Conservation (phyloP, 208 protist species). For the Leishmania major region DNA sequence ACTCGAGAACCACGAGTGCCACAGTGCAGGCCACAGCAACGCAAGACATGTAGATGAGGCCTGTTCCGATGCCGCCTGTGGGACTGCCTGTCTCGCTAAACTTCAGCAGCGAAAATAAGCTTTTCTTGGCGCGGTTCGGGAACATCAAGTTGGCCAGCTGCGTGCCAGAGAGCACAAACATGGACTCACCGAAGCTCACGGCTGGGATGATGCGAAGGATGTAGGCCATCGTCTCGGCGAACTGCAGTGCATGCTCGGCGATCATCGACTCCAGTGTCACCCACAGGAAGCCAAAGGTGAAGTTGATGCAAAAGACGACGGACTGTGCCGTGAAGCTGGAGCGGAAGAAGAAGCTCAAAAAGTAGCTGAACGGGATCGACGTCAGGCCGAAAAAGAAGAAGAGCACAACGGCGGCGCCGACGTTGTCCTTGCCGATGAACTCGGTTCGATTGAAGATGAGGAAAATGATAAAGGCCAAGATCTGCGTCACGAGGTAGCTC, state of each 20-base stretch:
- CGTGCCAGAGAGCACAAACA: conserved; percentile 63
- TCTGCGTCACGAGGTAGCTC: conserved; percentile 65
- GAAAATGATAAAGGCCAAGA: conserved; percentile 67
- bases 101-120: conserved; percentile 46
- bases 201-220: conserved; percentile 74
- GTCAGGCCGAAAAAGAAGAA: conserved; percentile 77
- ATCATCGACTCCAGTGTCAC: conserved; percentile 76
- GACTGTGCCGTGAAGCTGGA: conserved; percentile 75
- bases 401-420: conserved; percentile 56
- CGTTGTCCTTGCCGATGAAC: conserved; percentile 55
- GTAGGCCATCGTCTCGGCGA: conserved; percentile 51
- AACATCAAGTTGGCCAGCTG: conserved; percentile 56
- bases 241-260: conserved; percentile 36
- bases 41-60: conserved; percentile 76
- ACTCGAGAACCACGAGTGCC: conserved; percentile 63
- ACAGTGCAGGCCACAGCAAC: conserved; percentile 56
- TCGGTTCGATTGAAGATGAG: conserved; percentile 73
- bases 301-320: conserved; percentile 81
- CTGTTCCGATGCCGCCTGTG: conserved; percentile 67
- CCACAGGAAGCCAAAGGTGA: conserved; percentile 83
- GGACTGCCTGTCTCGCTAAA: conserved; percentile 25
- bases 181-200: conserved; percentile 76
- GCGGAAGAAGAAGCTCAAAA: conserved; percentile 84
- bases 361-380: conserved; percentile 73
- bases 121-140: conserved; percentile 30